phyloP scores from a whole-genome alignment of 2,329 filamentous ascomycete species.

The Colletotrichum sp. region DNA sequence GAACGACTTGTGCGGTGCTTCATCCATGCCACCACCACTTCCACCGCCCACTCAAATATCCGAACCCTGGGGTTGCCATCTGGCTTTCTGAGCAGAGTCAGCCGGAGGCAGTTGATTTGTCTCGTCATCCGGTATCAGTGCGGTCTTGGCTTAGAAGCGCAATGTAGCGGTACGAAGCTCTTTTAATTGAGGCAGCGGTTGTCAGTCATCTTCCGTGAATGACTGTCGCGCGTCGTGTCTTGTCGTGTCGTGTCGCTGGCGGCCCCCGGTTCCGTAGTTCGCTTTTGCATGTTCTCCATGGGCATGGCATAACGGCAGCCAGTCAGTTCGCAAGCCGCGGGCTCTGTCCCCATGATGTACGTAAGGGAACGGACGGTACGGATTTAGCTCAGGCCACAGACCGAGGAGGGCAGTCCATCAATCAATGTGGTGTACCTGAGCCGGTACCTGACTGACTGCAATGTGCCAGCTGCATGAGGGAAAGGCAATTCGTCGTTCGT shows the following conservation, averaged over 20 bases:
- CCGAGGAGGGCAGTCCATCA: background rate
- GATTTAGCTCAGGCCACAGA: background rate
- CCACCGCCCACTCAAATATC: slow-evolving; percentile 11
- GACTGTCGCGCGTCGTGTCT: background rate
- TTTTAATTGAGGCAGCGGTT: background rate
- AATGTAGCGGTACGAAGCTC: background rate
- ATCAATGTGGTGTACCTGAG: background rate
- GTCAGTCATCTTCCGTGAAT: background rate
- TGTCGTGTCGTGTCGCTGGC: background rate
- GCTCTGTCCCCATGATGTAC: background rate
- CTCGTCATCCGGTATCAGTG: background rate
- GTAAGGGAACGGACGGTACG: background rate
- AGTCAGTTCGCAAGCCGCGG: background rate
- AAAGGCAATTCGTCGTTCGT: background rate
- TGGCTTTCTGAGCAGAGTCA: background rate
- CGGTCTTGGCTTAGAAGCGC: background rate
- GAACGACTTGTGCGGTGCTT: background rate
- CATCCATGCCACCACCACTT: slow-evolving; percentile 5
- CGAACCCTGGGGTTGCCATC: slow-evolving; percentile 2
- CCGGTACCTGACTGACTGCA: background rate
- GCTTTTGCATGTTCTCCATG: background rate
- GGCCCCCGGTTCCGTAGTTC: background rate
- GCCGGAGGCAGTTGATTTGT: background rate
- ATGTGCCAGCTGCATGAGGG: background rate
- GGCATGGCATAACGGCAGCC: background rate